Evolutionary conservation across 2,329 filamentous ascomycete species (phyloP).

Genomic region (Colletotrichum gloeosporioides): DNA sequence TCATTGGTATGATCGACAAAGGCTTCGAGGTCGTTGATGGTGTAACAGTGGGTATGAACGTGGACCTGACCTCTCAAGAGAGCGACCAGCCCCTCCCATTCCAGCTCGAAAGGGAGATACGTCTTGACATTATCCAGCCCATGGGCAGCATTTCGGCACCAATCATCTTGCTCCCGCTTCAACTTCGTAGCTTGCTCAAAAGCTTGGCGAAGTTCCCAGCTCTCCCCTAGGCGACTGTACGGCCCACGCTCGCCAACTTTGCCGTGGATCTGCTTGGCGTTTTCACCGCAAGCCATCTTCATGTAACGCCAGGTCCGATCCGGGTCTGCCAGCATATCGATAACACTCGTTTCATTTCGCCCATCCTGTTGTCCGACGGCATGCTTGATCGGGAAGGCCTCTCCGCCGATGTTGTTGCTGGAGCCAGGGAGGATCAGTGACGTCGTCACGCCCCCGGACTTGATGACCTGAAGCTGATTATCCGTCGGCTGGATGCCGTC

Average conservation of each 20-base stretch:
- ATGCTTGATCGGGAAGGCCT: conserved; percentile 73
- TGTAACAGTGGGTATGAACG: conserved; percentile 76
- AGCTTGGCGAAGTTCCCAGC: conserved; percentile 71
- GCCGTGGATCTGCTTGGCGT: conserved; percentile 68
- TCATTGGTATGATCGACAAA: conserved; percentile 75
- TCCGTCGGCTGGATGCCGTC: conserved; percentile 70
- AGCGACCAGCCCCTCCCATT: conserved; percentile 68
- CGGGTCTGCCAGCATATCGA: conserved; percentile 70
- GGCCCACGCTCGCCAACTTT: conserved; percentile 58
- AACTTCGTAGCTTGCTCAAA: conserved; percentile 66
- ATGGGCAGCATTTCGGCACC: conserved; percentile 63
- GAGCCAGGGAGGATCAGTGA: conserved; percentile 71
- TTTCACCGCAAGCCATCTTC: conserved; percentile 80
- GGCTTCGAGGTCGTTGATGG: conserved; percentile 70
- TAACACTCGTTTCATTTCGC: conserved; percentile 65
- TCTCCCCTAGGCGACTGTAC: conserved; percentile 69
- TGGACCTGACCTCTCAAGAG: conserved; percentile 71
- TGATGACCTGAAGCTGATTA: conserved; percentile 71
- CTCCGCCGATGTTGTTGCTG: conserved; percentile 75
- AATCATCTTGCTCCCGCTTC: conserved; percentile 68
- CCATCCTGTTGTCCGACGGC: conserved; percentile 66
- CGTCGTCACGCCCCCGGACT: conserved; percentile 74
- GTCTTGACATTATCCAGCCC: conserved; percentile 55
- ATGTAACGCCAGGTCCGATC: conserved; percentile 72
- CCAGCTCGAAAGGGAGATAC: conserved; percentile 67